Evolutionary conservation across 2,329 filamentous ascomycete species (phyloP).

Genomic region (Mycogone perniciosa): DNA sequence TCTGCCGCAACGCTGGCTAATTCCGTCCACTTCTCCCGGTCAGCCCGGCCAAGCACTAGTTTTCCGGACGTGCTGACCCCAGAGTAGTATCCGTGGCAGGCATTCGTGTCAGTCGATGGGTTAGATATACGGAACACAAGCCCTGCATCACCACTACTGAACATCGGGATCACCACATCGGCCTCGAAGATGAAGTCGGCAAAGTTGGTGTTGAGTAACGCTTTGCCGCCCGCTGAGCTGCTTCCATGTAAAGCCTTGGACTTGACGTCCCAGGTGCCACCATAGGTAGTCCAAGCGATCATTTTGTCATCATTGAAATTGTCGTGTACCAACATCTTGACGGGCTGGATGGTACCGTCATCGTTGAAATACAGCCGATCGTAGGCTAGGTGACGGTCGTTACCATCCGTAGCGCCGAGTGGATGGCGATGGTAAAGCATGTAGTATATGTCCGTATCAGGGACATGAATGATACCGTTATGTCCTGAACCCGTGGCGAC

Average conservation of each 20-base stretch:
- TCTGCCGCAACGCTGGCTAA: constrained; percentile 8
- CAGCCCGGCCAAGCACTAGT: constrained; percentile 19
- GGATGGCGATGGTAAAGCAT: constrained; percentile 41
- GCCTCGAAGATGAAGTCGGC: constrained; percentile 13
- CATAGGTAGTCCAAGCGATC: constrained; percentile 30
- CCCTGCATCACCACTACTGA: constrained; percentile 22
- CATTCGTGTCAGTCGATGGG: constrained; percentile 9
- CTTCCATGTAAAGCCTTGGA: not conserved
- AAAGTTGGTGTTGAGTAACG: constrained; percentile 14
- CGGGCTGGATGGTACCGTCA: constrained; percentile 35
- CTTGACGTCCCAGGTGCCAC: constrained; percentile 7
- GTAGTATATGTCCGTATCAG: constrained; percentile 40
- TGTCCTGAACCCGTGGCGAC: constrained; percentile 39
- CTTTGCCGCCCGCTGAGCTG: constrained; percentile 6
- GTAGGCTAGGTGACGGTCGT: constrained; percentile 41
- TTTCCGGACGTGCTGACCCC: constrained; percentile 22
- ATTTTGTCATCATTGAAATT: constrained; percentile 35
- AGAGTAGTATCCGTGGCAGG: constrained; percentile 24
- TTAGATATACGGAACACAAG: constrained; percentile 30
- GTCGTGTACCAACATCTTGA: constrained; percentile 40
- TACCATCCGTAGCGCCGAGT: constrained; percentile 36
- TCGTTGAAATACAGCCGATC: constrained; percentile 42
- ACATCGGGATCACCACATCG: constrained; percentile 1
- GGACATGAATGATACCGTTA: constrained; percentile 38
- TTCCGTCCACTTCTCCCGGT: constrained; percentile 9